Evolutionary conservation across 2,329 filamentous ascomycete genomes (phyloP).

Genomic region (Lachnellula willkommii): DNA sequence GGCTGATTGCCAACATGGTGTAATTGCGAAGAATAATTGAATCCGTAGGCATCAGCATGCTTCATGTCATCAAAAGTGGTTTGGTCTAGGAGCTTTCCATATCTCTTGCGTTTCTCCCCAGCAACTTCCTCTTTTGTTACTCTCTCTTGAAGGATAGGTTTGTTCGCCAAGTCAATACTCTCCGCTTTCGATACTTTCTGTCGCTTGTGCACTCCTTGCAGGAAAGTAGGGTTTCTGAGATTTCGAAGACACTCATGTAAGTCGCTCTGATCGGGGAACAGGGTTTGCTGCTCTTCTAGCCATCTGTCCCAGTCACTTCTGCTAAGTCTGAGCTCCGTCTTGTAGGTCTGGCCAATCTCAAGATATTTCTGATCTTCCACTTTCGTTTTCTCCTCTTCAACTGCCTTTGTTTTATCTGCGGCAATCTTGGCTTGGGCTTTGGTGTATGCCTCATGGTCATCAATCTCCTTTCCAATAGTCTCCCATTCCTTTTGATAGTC

Average conservation of each 20-base stretch:
- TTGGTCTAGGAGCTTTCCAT: constrained; percentile 20
- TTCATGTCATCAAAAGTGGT: constrained; percentile 36
- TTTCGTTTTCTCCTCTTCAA: constrained; percentile 16
- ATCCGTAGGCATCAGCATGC: constrained; percentile 56
- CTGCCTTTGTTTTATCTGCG: constrained; percentile 10
- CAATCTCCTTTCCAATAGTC: constrained; percentile 22
- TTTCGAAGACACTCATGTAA: constrained; percentile 8
- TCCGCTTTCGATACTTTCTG: constrained; percentile 10
- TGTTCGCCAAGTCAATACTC: constrained; percentile 17
- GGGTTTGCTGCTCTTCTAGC: constrained; percentile 8
- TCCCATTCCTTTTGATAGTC: constrained; percentile 27
- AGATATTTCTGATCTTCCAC: constrained; percentile 15
- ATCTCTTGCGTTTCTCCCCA: constrained; percentile 20
- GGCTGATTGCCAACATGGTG: constrained; percentile 56
- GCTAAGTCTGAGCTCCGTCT: constrained; percentile 8
- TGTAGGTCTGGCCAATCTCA: constrained; percentile 1
- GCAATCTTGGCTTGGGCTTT: constrained; percentile 14
- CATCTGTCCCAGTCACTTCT: constrained; percentile 10
- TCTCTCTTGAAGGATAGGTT: constrained; percentile 19
- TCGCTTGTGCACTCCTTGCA: constrained; percentile 10
- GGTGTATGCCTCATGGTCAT: constrained; percentile 19
- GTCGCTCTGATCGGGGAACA: constrained; percentile 1
- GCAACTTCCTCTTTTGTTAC: constrained; percentile 23
- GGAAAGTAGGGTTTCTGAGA: constrained; percentile 4
- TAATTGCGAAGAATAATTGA: constrained; percentile 55